Evolutionary conservation across 2,329 filamentous ascomycete species (phyloP), one percentile per base, ranked within the genome.

Genomic region (Xylaria sp.): DNA sequence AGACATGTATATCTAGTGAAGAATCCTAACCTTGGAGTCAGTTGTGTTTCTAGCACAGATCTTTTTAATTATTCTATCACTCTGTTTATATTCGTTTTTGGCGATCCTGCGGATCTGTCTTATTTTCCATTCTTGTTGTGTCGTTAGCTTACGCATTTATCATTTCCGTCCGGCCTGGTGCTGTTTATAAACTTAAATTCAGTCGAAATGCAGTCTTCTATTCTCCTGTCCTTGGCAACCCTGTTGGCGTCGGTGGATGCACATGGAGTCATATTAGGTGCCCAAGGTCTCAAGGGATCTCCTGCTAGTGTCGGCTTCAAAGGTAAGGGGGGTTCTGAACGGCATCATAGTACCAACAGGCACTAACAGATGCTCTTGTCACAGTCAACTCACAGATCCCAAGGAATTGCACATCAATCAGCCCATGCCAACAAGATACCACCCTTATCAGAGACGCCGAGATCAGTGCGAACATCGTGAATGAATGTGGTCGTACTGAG

Each of bases 361-460:
- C n/a, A 18, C 59, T 69, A 60, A 67, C 25, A 34, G n/a, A 28
- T 6, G 41, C n/a, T 44, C 57, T 46, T 4, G 4, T 34, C 18
- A 12, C 28, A 66, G 41, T 63, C 44, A 34, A 71, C 50, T 28
- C 34, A 10, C 13, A 85, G 84, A 90, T 69, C 84, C 87, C 89
- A 34, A 85, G 89, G 71, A 89, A 90, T 78, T 90, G 89, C 78
- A 90, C 88, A 18, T 81, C 82, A 65, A 89, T 90, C 81, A 88
- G 84, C 77, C 89, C 89, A 23, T 91, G 90, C 82, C 89, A 91
- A 75, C 87, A 88, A 71, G 89, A 91, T 67, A 83, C 88, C 12
- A 90, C 88, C 63, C 84, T 90, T 75, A 91, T 91, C 79, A 84
- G 85, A 62, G 87, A 89, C 67, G 84, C 84, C 18, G 83, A 88